Base-by-base conservation (phyloP, 1,284 basidiomycete genomes). In the Hemileia vastatrix region DNA sequence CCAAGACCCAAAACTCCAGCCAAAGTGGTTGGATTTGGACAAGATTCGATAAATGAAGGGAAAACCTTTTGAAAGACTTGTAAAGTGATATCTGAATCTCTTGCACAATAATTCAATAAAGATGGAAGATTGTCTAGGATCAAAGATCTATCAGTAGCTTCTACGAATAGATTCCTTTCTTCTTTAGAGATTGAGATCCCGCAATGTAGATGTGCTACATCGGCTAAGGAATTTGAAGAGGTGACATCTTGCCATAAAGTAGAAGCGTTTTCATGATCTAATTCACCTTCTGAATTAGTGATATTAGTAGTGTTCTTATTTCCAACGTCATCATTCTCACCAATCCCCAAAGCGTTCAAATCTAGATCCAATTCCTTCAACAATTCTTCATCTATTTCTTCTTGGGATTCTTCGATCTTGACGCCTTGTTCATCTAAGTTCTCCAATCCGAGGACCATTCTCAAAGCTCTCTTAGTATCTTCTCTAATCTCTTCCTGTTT, bases 231-330 rank as follows among this genome's bases (percentile, higher is more conserved):
- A 76, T 96, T 98, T 36, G 85, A 84, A 1, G 92, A 89, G 0
- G 92, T 93, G 44, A 94, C 80, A 54, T 95, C 91, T 72, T 95
- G 89, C 94, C 94, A 98, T 18, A n/a, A n/a, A n/a, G n/a, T n/a
- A n/a, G n/a, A n/a, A n/a, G n/a, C 57, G 4, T 31, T 31, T 48
- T 59, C 57, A 13, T 44, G 44, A 40, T 40, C 36, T 40, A 40
- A 40, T 11, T 9, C 36, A 40, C 36, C 36, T 40, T 40, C 36
- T 40, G 36, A 40, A 27, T 27, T 2, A 27, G 27, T 27, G 27
- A 27, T 27, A 40, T 40, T 40, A 15, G 36, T 40, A 9, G 15
- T 11, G 36, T 15, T 40, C 15, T 40, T 40, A 15, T 40, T 40
- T 15, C 8, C 15, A 15, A 40, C 15, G 36, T 40, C 36, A 40